Evolutionary conservation across 495 filamentous ascomycete genomes (phyloP).

Genomic region (Xylaria acuta): DNA sequence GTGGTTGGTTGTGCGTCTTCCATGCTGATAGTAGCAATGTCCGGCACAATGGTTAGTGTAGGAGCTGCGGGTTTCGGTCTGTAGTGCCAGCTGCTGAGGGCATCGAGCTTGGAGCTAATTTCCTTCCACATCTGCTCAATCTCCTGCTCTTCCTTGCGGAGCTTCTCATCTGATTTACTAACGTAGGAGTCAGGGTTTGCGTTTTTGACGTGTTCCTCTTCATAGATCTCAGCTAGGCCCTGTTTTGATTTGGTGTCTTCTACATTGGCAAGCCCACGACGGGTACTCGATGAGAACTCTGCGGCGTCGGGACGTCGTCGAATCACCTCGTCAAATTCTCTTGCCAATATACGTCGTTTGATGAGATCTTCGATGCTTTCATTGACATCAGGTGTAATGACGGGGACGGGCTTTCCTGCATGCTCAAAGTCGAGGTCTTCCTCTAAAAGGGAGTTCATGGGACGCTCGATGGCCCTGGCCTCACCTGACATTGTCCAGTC

Average conservation of each 20-base stretch:
- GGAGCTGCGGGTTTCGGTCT: constrained; percentile 83
- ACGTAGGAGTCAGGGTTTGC: constrained; percentile 80
- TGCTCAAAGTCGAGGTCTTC: constrained; percentile 96
- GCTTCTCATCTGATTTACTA: constrained; percentile 79
- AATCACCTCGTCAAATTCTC: constrained; percentile 92
- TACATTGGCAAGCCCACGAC: constrained; percentile 76
- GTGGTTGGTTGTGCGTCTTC: constrained; percentile 92
- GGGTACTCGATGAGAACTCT: constrained; percentile 57
- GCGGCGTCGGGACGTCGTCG: constrained; percentile 77
- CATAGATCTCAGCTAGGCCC: constrained; percentile 90
- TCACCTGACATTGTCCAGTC: constrained; percentile 92
- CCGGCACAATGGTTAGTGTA: constrained; percentile 81
- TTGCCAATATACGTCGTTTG: constrained; percentile 88
- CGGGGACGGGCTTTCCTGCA: constrained; percentile 91
- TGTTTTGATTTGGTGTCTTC: constrained; percentile 87
- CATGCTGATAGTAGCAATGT: constrained; percentile 89
- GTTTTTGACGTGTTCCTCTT: constrained; percentile 83
- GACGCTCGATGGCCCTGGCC: constrained; percentile 79
- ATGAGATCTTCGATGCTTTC: constrained; percentile 94
- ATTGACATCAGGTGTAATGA: constrained; percentile 91
- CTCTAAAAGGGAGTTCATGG: constrained; percentile 89
- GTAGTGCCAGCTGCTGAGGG: constrained; percentile 93
- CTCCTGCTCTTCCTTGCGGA: constrained; percentile 82
- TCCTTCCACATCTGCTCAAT: constrained; percentile 85
- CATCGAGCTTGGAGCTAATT: constrained; percentile 79